A percentile compares a stretch with the other conserved stretches of the same genome.
phyloP scores from a whole-genome alignment of 805 yeast genomes.

The Pichia occidentalis region DNA sequence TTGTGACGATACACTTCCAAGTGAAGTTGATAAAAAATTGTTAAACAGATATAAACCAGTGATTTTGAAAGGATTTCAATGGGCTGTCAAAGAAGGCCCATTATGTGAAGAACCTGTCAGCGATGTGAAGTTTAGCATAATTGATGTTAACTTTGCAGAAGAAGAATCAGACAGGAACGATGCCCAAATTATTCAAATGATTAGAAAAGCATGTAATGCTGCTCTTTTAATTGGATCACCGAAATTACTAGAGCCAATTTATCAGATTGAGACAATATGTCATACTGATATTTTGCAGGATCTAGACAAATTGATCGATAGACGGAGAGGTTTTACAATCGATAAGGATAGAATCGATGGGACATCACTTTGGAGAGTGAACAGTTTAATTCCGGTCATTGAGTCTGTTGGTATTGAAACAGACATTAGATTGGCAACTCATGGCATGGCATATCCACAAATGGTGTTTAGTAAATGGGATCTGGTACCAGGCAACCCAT shows the following conservation, averaged over 20 bases:
- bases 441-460: conserved; percentile 71
- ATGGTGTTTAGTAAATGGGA: conserved; percentile 67
- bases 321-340: conserved; percentile 62
- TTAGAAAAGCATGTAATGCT: conserved; percentile 76
- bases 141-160: conserved; percentile 49
- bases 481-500: conserved; percentile 84
- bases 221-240: conserved; percentile 77
- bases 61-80: conserved; percentile 70
- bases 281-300: conserved; percentile 31
- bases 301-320: conserved; percentile 36
- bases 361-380: conserved; percentile 56
- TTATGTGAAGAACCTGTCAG: conserved; percentile 79
- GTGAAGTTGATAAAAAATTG: conserved; percentile 55
- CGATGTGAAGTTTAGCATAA: conserved; percentile 61
- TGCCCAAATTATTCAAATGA: conserved; percentile 75
- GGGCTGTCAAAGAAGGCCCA: conserved; percentile 86
- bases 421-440: conserved; percentile 69
- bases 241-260: conserved; percentile 74
- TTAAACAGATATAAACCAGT: conserved; percentile 43
- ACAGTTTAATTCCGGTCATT: conserved; percentile 74
- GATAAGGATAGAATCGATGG: conserved; percentile 56
- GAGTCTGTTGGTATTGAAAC: conserved; percentile 89
- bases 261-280: conserved; percentile 53
- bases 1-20: conserved; percentile 66
- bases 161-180: conserved; percentile 44